Percentiles rank a stretch among this genome's conserved stretches.
Evolutionary conservation across 257 asterid genomes (phyloP).

Genomic region (Solanum sejunctum): DNA sequence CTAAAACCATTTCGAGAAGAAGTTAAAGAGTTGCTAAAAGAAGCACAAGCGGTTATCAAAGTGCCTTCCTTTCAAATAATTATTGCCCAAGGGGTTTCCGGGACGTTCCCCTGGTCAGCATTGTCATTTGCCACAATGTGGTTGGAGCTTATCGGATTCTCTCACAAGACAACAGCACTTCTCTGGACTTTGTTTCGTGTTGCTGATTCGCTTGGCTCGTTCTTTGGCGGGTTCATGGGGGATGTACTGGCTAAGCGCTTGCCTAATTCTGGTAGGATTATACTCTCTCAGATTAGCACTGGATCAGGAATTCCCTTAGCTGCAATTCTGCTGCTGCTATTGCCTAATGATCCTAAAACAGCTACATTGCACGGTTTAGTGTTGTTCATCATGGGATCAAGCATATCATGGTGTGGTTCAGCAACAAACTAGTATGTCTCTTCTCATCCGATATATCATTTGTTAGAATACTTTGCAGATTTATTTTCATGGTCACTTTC

Average conservation of each 20-base stretch:
- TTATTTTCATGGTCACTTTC: not conserved
- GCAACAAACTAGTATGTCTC: conserved; percentile 75
- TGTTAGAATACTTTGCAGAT: not conserved
- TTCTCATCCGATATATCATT: not conserved
- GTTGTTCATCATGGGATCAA: conserved; percentile 57
- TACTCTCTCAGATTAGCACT: conserved; percentile 72
- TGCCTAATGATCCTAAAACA: conserved; percentile 62
- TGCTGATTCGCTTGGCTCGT: conserved; percentile 55
- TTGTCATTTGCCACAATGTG: conserved; percentile 5
- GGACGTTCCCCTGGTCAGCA: conserved; percentile 7
- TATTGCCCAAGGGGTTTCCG: conserved; percentile 3
- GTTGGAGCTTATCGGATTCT: conserved; percentile 6
- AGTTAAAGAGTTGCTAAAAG: conserved; percentile 11
- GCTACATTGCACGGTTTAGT: conserved; percentile 47
- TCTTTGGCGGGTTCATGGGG: conserved; percentile 84
- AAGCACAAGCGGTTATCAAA: conserved; percentile 55
- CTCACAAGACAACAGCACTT: conserved; percentile 56
- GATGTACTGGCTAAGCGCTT: conserved; percentile 46
- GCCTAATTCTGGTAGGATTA: conserved; percentile 73
- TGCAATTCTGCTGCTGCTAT: conserved; percentile 51
- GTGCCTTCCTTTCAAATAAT: not conserved
- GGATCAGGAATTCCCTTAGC: conserved; percentile 75
- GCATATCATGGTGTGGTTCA: conserved; percentile 70
- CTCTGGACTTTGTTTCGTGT: conserved; percentile 49
- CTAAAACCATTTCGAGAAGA: not conserved